Evolutionary conservation across 1,284 basidiomycete genomes (phyloP), one percentile per base, ranked within the genome.

Genomic region (Malassezia furfur): DNA sequence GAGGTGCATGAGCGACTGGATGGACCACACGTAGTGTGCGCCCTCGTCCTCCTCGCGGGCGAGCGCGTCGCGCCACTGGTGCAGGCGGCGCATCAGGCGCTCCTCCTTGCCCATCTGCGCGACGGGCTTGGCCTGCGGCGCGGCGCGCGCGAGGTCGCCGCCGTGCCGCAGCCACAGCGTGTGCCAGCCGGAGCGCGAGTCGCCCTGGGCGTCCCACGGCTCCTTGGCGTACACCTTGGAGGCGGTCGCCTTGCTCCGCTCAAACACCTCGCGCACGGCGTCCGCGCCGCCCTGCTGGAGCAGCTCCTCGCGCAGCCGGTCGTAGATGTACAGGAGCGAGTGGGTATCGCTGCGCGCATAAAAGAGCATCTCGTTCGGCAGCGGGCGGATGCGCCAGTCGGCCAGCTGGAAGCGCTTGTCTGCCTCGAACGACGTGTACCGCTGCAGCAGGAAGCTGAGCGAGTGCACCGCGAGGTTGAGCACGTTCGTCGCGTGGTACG

Each of bases 271-370:
- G 1, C 43, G 37, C 21, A 74, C 54, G 62, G 75, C 62, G 61
- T 69, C 31, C 84, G 83, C 22, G 3, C 66, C 66, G 10, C 64
- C 65, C 12, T 36, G 32, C 39, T 57, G 60, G 43, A 89, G 78
- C 3, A 96, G 83, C 1, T 86, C 86, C 69, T 87, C 85, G 6
- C 89, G 85, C n/a, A 96, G 81, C 62, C 84, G 83, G 77, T 96
- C 91, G 76, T 93, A 96, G 66, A 96, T 84, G 77, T 83, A 90
- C 19, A 96, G 79, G 2, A 98, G 81, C 76, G 87, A 94, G 75
- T 98, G 93, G 0, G 93, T 98, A 75, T 98, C 93, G 5, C 88
- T 87, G 19, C 91, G 85, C 1, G 93, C 93, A 72, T 98, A 98
- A 52, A 82, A 79, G 30, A 90, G 77, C 91, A 96, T 94, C 65